Conservation (phyloP, 2,329 filamentous ascomycete genomes). For the Verticillium dahliae region DNA sequence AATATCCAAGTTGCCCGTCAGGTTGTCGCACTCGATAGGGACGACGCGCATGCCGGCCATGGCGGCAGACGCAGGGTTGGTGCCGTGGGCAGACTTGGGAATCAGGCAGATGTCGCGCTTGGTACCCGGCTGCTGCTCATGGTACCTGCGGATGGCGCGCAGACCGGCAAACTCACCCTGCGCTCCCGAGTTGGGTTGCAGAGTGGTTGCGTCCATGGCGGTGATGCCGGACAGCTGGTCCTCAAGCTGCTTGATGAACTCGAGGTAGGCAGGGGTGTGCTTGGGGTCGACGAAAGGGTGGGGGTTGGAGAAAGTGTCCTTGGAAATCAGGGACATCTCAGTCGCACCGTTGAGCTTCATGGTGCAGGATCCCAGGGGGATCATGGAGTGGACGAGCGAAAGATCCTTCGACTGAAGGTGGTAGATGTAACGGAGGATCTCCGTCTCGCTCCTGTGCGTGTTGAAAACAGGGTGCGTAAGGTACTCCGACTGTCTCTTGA, state of each 20-base stretch:
- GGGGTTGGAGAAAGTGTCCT: conserved; percentile 67
- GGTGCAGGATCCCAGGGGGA: conserved; percentile 90
- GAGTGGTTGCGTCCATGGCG: conserved; percentile 79
- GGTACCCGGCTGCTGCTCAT: conserved; percentile 59
- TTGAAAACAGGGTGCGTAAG: conserved; percentile 93
- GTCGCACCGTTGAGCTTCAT: conserved; percentile 97
- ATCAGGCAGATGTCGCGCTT: conserved; percentile 90
- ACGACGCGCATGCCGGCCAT: conserved; percentile 97
- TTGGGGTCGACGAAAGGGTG: conserved; percentile 71
- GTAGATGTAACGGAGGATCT: conserved; percentile 87
- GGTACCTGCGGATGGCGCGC: conserved; percentile 79
- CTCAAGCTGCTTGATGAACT: conserved; percentile 67
- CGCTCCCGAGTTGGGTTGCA: conserved; percentile 93
- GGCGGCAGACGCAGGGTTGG: conserved; percentile 88
- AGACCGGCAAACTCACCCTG: conserved; percentile 93
- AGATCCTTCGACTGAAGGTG: conserved; percentile 92
- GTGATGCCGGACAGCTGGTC: conserved; percentile 75
- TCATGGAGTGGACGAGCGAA: conserved; percentile 94
- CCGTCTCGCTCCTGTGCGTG: conserved; percentile 88
- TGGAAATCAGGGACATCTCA: conserved; percentile 84
- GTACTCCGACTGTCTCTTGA: conserved; percentile 68
- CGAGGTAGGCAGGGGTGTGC: conserved; percentile 60
- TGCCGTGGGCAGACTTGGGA: conserved; percentile 90
- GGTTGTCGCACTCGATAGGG: conserved; percentile 80
- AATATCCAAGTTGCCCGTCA: conserved; percentile 85